These are phyloP conservation scores for Linum lewisii DNA, from an alignment of 345 rosid genomes.

Conservation along the genomic window DNA sequence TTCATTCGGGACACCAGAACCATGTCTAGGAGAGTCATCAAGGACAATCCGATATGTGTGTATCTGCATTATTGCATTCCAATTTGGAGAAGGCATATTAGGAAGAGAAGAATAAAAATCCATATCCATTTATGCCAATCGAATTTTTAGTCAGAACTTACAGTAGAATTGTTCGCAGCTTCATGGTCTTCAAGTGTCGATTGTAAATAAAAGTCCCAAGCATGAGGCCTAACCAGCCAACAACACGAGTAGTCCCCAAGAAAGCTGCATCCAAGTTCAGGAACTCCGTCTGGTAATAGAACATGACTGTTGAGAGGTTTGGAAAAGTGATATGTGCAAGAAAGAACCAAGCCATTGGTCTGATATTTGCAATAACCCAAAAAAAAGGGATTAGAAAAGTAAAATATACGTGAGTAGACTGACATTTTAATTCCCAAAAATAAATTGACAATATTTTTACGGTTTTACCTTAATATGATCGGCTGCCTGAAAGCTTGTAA, in stretches of 20 bases:
- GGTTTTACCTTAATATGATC: constrained; percentile 60
- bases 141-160: constrained; percentile 23
- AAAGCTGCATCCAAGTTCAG: constrained; percentile 80
- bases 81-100: constrained; percentile 10
- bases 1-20: constrained; percentile 54
- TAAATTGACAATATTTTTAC: not conserved
- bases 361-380: constrained; percentile 26
- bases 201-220: constrained; percentile 72
- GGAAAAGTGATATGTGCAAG: constrained; percentile 78
- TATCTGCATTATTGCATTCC: constrained; percentile 44
- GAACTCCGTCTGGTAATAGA: constrained; percentile 89
- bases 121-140: constrained; percentile 1
- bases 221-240: constrained; percentile 96
- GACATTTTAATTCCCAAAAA: not conserved
- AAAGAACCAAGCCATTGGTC: constrained; percentile 99
- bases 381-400: constrained; percentile 18
- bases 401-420: not conserved
- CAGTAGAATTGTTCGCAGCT: constrained; percentile 67
- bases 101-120: not conserved
- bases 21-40: constrained; percentile 57
- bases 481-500: constrained; percentile 71
- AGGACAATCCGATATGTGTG: constrained; percentile 64
- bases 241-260: constrained; percentile 75
- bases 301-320: constrained; percentile 86
- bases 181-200: constrained; percentile 60